Evolutionary conservation across 176 grass and related monocot species (phyloP).

Genomic region (Chloris gayana): DNA sequence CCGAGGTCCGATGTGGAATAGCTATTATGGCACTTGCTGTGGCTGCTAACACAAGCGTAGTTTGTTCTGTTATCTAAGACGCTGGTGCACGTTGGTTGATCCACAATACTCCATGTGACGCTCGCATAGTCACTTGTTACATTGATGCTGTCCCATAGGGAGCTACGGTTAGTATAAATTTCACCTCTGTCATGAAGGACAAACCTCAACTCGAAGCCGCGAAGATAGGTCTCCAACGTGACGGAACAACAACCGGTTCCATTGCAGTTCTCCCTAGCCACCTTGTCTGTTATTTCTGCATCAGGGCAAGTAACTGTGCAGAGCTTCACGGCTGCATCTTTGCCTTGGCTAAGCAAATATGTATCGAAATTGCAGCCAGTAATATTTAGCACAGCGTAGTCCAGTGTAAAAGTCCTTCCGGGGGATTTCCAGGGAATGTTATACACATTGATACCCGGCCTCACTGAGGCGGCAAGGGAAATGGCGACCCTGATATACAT

Average conservation of each 20-base stretch:
- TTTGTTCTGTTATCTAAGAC: not conserved
- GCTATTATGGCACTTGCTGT: not conserved
- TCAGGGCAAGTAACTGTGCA: slow-evolving; percentile 6
- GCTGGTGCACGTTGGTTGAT: slow-evolving; percentile 3
- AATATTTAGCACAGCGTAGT: rapidly evolving
- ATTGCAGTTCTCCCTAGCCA: not conserved
- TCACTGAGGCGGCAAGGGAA: not conserved
- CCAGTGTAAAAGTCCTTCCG: not conserved
- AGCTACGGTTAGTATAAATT: not conserved
- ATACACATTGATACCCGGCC: not conserved
- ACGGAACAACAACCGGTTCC: slow-evolving; percentile 18
- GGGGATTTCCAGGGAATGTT: slow-evolving; percentile 9
- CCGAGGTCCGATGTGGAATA: not conserved
- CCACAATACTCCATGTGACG: not conserved
- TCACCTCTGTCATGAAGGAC: not conserved
- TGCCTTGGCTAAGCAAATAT: not conserved
- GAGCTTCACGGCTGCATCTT: not conserved
- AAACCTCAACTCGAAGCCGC: not conserved
- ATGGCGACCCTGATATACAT: not conserved
- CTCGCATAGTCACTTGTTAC: not conserved
- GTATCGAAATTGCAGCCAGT: slow-evolving; percentile 9
- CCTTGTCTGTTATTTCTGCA: not conserved
- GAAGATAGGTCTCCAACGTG: rapidly evolving
- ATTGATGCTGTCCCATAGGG: not conserved
- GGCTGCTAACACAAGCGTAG: slow-evolving; percentile 21